These are phyloP conservation scores for Hypsizygus marmoreus DNA, from an alignment of 768 basidiomycete genomes.

Conservation along the genomic window DNA sequence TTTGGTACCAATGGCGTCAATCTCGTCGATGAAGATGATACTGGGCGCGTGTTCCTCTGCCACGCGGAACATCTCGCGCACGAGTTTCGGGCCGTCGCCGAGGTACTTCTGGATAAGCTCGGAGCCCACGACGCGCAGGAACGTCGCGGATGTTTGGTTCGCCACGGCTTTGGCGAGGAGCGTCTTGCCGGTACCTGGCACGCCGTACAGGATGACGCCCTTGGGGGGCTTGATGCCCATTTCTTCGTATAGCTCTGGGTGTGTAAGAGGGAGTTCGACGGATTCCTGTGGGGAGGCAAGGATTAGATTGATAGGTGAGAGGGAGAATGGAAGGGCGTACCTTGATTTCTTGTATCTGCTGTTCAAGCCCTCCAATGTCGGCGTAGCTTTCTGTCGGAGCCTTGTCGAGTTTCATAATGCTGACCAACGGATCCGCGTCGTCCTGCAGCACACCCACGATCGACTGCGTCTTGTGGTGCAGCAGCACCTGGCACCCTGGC, in stretches of 20 bases:
- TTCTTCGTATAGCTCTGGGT: conserved; percentile 98
- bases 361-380: conserved; percentile 95
- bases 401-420: conserved; percentile 99
- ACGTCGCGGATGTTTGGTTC: conserved; percentile 97
- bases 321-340: conserved; percentile 36
- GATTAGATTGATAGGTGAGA: background rate
- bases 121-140: conserved; percentile 95
- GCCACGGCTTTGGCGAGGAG: conserved; percentile 97
- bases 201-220: conserved; percentile 98
- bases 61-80: conserved; percentile 94
- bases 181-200: conserved; percentile 98
- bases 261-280: conserved; percentile 94
- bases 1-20: conserved; percentile 98
- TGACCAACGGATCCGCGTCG: conserved; percentile 94
- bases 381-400: conserved; percentile 99
- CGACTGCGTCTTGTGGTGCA: conserved; percentile 95
- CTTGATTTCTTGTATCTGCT: conserved; percentile 99
- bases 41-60: conserved; percentile 98
- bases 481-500: conserved; percentile 90
- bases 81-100: conserved; percentile 97
- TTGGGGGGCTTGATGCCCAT: conserved; percentile 99
- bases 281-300: conserved; percentile 69
- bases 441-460: conserved; percentile 96
- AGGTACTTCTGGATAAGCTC: conserved; percentile 99
- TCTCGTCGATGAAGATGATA: conserved; percentile 99